These are phyloP conservation scores for Colletotrichum spaethianum DNA, from an alignment of 2,329 filamentous ascomycete genomes.

Conservation along the genomic window DNA sequence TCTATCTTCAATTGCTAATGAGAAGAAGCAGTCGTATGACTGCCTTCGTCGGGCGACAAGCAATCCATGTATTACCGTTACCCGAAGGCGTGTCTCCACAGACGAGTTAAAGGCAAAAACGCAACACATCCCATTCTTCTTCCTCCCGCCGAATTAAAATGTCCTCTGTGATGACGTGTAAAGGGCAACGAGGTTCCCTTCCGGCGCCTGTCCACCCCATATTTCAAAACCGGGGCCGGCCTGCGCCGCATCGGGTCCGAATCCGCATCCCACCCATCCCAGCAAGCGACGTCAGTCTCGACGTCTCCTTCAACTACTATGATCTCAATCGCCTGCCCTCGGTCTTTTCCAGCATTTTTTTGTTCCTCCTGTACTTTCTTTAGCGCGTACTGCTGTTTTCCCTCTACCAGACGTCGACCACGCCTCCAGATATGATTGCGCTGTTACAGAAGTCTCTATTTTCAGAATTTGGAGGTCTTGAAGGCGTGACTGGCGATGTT, in stretches of 20 bases:
- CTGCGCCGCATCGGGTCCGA: neutral
- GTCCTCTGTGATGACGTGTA: neutral
- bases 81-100: neutral
- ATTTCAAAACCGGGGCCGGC: neutral
- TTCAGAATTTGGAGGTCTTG: too few relatives aligned
- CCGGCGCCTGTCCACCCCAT: neutral
- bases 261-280: neutral
- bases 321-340: neutral
- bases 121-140: neutral
- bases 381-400: neutral
- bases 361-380: neutral
- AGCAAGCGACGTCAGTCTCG: neutral
- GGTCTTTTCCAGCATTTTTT: neutral
- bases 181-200: neutral
- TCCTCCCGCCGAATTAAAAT: neutral
- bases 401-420: neutral
- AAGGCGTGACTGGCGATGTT: too few relatives aligned
- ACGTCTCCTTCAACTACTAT: neutral
- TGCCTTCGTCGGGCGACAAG: neutral
- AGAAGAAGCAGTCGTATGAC: neutral
- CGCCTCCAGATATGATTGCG: neutral
- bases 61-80: neutral
- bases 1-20: neutral
- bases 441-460: neutral
- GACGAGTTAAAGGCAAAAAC: neutral